Base-by-base conservation (phyloP, 2,329 filamentous ascomycete genomes). In the Aspergillus caelatus region DNA sequence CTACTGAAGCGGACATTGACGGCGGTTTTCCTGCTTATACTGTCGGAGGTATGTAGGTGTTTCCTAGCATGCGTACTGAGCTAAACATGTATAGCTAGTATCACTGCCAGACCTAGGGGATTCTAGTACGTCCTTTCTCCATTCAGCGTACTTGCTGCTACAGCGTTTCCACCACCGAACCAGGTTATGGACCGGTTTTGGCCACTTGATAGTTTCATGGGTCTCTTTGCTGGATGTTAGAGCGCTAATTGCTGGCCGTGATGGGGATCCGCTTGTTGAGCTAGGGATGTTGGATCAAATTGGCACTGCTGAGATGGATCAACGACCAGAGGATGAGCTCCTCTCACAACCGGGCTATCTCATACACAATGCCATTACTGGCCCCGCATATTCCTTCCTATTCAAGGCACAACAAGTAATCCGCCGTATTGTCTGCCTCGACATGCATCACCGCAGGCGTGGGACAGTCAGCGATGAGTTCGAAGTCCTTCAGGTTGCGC, bases 381-480 rank as follows among this genome's bases (percentile, higher is more conserved):
- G 71, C 9, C 74, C 75, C 2, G 74, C 71, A 36, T 77, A 75
- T 54, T 67, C 66, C n/a, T 77, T 77, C 63, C 75, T 74, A 54
- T 63, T 73, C 4, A 68, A 72, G 61, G 71, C 75, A 5, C 75
- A 77, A 57, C 75, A 77, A 61, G 66, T 77, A 21, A 71, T 74
- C 39, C 72, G 75, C 2, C 74, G 75, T 2, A 77, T 77, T 12
- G 69, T 77, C 43, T 67, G 65, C 46, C 75, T 78, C 34, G 75
- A 78, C 62, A 68, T 78, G 21, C 76, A 78, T 60, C 76, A 78
- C 61, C 76, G 76, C 64, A 76, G 71, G 26, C 74, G 76, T 6
- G 76, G 76, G 41, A 77, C 76, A 1, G 70, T 78, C 16, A 72
- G 69, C 36, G 76, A 78, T 60, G 76, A 78, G 64, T 77, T 75